Conservation (phyloP, 257 asterid genomes). For the Nicotiana tomentosiformis region DNA sequence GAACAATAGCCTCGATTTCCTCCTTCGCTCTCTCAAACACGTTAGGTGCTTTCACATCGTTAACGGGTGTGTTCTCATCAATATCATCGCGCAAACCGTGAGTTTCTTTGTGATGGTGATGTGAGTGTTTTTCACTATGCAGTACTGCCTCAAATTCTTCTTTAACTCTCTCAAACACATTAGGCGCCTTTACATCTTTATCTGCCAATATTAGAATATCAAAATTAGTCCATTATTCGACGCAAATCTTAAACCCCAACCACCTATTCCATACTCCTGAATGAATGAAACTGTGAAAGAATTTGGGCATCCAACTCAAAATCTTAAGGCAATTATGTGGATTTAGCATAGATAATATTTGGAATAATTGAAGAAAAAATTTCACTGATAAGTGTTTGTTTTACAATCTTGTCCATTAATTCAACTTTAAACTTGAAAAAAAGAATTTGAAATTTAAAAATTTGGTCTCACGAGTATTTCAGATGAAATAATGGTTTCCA, state of each 20-base stretch:
- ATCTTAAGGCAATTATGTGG: not conserved
- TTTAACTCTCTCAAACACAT: slow-evolving; percentile 40
- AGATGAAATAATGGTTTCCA: too few species aligned
- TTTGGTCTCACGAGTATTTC: too few species aligned
- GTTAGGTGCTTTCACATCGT: slow-evolving; percentile 68
- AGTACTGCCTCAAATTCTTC: slow-evolving; percentile 39
- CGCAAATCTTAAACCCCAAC: not conserved
- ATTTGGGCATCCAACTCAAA: not conserved
- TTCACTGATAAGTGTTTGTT: too few species aligned
- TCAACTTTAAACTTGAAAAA: too few species aligned
- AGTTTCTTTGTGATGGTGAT: slow-evolving; percentile 51
- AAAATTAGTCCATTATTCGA: not conserved
- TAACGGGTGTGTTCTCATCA: slow-evolving; percentile 41
- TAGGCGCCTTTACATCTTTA: slow-evolving; percentile 34
- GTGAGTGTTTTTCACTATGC: slow-evolving; percentile 20
- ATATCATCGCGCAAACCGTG: slow-evolving; percentile 64
- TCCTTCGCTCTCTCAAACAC: slow-evolving; percentile 75
- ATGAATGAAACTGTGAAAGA: not conserved
- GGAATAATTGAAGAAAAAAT: too few species aligned
- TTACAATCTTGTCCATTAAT: too few species aligned
- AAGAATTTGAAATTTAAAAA: too few species aligned
- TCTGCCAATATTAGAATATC: slow-evolving; percentile 16
- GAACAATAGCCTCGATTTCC: slow-evolving; percentile 71
- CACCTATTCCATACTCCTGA: not conserved
- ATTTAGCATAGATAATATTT: too few species aligned